These are phyloP conservation scores for Linum usitatissimum DNA, from an alignment of 345 rosid genomes.

Conservation along the genomic window DNA sequence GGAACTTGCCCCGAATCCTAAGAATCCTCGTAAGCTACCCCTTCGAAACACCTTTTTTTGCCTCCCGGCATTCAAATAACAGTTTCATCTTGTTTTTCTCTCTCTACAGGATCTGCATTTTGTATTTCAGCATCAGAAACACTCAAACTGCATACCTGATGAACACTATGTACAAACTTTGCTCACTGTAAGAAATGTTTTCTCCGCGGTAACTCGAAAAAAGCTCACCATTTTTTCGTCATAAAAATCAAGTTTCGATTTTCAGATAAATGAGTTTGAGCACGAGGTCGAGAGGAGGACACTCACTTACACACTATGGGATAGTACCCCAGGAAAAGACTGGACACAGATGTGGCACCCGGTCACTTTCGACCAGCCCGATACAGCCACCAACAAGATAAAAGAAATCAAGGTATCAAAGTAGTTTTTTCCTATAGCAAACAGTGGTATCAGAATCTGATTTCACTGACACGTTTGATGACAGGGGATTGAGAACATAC, in stretches of 20 bases:
- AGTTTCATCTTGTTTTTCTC: no score
- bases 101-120: neutral
- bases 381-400: constrained; percentile 9
- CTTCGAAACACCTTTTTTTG: neutral
- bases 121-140: constrained; percentile 1
- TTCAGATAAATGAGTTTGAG: constrained; percentile 14
- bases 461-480: neutral
- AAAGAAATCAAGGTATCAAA: constrained; percentile 12
- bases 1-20: neutral
- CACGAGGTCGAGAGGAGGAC: constrained; percentile 15
- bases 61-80: no score
- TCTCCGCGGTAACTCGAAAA: neutral
- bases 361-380: constrained; percentile 11
- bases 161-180: constrained; percentile 25
- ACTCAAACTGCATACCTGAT: constrained; percentile 17
- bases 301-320: constrained; percentile 17
- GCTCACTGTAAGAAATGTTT: constrained; percentile 12
- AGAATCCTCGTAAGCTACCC: neutral
- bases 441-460: no score
- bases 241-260: neutral
- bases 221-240: neutral
- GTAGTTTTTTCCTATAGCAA: neutral
- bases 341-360: constrained; percentile 15
- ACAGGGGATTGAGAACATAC: constrained; percentile 12
- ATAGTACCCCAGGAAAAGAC: neutral